Conservation (phyloP, 2,329 filamentous ascomycete genomes). For the Leptoxyphium fumago region DNA sequence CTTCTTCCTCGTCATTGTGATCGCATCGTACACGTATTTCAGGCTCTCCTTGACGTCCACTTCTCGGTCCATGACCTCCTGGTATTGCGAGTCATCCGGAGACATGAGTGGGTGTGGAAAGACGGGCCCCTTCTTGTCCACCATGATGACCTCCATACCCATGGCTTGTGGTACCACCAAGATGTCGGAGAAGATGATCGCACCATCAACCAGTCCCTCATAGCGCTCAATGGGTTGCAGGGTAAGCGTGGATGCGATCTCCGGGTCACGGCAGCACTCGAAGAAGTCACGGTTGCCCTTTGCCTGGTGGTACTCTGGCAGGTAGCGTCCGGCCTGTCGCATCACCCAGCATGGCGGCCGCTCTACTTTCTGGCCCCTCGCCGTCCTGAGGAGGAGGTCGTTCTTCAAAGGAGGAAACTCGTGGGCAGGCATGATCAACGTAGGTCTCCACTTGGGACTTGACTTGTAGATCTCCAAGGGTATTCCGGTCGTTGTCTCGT, state of each 20-base stretch:
- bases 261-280: slow-evolving; percentile 85
- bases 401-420: slow-evolving; percentile 79
- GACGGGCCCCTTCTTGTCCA: slow-evolving; percentile 90
- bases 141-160: slow-evolving; percentile 98
- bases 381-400: slow-evolving; percentile 78
- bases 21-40: slow-evolving; percentile 90
- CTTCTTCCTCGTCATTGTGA: slow-evolving; percentile 80
- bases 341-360: slow-evolving; percentile 97
- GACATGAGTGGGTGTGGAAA: slow-evolving; percentile 73
- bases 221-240: slow-evolving; percentile 91
- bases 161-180: slow-evolving; percentile 94
- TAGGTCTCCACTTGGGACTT: too few species aligned
- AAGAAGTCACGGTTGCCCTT: slow-evolving; percentile 92
- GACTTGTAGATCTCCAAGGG: too few species aligned
- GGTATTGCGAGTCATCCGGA: slow-evolving; percentile 73
- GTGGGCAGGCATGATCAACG: slow-evolving; percentile 1
- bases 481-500: too few species aligned
- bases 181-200: slow-evolving; percentile 98
- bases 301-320: slow-evolving; percentile 92
- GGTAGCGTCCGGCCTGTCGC: slow-evolving; percentile 95
- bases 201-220: slow-evolving; percentile 78
- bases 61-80: slow-evolving; percentile 55
- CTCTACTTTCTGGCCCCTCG: slow-evolving; percentile 80
- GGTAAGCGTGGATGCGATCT: slow-evolving; percentile 84
- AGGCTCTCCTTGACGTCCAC: slow-evolving; percentile 78